Evolutionary conservation across 345 rosid genomes (phyloP), one percentile per base, ranked within the genome.

Genomic region (Populus simonii): DNA sequence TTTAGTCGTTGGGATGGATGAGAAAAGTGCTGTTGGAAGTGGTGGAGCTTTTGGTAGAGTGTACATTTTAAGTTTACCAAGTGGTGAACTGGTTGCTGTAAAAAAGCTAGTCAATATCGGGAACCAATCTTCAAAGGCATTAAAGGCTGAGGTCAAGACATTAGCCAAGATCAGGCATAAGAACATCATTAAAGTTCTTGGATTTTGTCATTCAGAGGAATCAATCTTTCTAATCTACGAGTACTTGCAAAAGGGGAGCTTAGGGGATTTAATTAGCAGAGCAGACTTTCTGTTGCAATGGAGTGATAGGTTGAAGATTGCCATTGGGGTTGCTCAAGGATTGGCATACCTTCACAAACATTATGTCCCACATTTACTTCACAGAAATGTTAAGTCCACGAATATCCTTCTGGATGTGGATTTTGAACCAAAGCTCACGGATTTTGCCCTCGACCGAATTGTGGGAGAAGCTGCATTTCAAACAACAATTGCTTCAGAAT

Each of bases 271-370:
- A 79, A 82, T 94, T 72, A 74, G 82, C 39, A 82, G 79, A 47
- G 74, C 88, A 29, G 91, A 81, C 23, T 83, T 85, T 81, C 86
- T 83, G 80, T 76, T 94, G 81, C 90, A 72, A 51, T 94, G 98
- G 98, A 83, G 86, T 79, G 82, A 83, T 73, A 90, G 98, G 82
- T 74, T 94, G 86, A 88, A 78, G 83, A 91, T 94, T 85, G 96
- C 98, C 22, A 68, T 84, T 55, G 97, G 97, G 23, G 91, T 89
- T 74, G 98, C 97, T 73, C 97, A 89, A 83, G 97, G 90, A 70
- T 75, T 94, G 80, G 87, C 88, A 57, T 94, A 91, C 78, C 89
- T 94, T 72, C 97, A 94, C 85, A 89, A 83, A 87, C 91, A 93
- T 73, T 92, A 94, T 71, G 83, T 82, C 68, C 95, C 94, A 15